A percentile compares a stretch with the other conserved stretches of the same genome.
Conservation (phyloP, 2,329 filamentous ascomycete genomes). For the Reticulascus tulasneorum region DNA sequence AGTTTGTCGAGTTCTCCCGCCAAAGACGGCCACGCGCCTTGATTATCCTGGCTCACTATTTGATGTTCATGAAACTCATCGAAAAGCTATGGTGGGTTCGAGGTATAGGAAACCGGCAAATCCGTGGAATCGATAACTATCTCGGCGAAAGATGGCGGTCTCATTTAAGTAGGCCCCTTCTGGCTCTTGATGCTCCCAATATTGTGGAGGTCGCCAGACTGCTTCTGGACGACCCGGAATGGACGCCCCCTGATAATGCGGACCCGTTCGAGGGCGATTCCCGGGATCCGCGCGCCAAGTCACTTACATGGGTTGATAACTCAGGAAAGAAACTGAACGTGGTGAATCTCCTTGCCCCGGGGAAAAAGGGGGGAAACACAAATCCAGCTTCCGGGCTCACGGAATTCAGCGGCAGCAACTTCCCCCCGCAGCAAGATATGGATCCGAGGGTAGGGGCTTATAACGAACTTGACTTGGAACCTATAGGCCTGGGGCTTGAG, state of each 20-base stretch:
- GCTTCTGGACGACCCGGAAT: constrained; percentile 40
- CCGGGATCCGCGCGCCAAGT: constrained; percentile 2
- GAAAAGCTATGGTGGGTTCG: constrained; percentile 45
- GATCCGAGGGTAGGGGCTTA: no score
- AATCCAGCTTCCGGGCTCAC: no score
- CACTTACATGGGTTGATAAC: constrained; percentile 16
- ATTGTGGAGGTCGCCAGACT: constrained; percentile 33
- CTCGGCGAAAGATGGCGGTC: constrained; percentile 37
- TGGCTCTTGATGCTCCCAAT: constrained; percentile 29
- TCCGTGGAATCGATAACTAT: constrained; percentile 37
- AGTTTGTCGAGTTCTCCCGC: constrained; percentile 40
- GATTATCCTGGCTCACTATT: constrained; percentile 49
- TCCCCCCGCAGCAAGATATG: no score
- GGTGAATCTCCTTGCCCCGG: no score
- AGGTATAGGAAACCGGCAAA: constrained; percentile 41
- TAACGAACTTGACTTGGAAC: no score
- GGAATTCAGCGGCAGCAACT: no score
- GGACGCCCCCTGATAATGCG: constrained; percentile 27
- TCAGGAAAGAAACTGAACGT: constrained; percentile 8
- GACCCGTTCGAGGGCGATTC: constrained; percentile 1
- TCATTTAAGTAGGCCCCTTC: constrained; percentile 37
- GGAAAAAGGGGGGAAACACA: no score
- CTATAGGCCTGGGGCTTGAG: no score
- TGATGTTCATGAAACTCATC: constrained; percentile 45
- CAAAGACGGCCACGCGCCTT: constrained; percentile 41